Conservation (phyloP, 2,329 filamentous ascomycete genomes). For the Onygenales sp. region DNA sequence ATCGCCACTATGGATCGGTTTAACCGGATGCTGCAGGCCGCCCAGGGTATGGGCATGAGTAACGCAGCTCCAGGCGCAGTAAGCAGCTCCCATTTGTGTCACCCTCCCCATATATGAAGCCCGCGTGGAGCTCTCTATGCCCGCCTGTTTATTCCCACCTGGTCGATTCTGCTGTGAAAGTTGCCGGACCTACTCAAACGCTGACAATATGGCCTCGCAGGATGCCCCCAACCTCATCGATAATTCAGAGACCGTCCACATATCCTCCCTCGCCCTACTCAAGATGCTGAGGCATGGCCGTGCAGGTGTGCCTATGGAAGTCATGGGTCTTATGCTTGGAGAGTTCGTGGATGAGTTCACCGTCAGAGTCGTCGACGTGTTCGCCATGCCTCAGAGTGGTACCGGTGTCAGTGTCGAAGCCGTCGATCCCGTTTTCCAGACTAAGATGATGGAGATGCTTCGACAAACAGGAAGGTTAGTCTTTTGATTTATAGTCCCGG, state of each 20-base stretch:
- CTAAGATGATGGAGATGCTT: conserved; percentile 99
- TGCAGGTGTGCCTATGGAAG: conserved; percentile 98
- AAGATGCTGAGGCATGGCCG: conserved; percentile 99
- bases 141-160: neutral
- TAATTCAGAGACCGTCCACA: conserved; percentile 98
- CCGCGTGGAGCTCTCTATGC: neutral
- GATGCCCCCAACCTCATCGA: conserved; percentile 89
- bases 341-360: conserved; percentile 99
- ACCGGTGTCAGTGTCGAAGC: conserved; percentile 97
- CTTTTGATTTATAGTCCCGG: neutral
- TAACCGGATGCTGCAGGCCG: conserved; percentile 73
- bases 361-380: conserved; percentile 94
- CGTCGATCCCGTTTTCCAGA: conserved; percentile 97
- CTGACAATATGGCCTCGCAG: conserved; percentile 35
- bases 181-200: neutral
- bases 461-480: conserved; percentile 84
- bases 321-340: conserved; percentile 98
- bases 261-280: conserved; percentile 89
- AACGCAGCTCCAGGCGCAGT: conserved; percentile 29
- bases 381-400: conserved; percentile 98
- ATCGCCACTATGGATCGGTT: conserved; percentile 70
- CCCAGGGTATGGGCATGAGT: conserved; percentile 49
- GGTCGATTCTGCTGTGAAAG: neutral
- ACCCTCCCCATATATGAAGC: neutral
- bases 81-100: conserved; percentile 14